A percentile compares a stretch with the other conserved stretches of the same genome.
phyloP scores from a whole-genome alignment of 2,329 filamentous ascomycete species.

The Calonectria honghensis region DNA sequence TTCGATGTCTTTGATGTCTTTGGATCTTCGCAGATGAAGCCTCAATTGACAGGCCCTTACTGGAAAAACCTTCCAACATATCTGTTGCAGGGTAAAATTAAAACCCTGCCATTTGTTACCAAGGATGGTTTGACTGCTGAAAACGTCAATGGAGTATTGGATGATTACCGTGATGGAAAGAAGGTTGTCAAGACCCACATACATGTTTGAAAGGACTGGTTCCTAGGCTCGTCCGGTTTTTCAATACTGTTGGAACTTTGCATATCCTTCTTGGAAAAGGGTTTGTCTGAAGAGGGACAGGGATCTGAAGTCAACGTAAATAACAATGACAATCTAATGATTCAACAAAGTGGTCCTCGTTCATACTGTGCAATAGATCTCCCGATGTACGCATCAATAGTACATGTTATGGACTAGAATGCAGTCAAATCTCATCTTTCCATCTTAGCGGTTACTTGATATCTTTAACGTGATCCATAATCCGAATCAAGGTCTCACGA shows the following conservation, averaged over 20 bases:
- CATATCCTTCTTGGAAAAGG: no score
- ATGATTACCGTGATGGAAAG: constrained; percentile 24
- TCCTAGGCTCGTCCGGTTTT: background rate
- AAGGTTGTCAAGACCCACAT: constrained; percentile 5
- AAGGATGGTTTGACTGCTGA: background rate
- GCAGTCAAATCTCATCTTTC: no score
- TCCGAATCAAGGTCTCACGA: no score
- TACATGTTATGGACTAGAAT: no score
- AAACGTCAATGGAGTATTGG: constrained; percentile 19
- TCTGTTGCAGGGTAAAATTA: background rate
- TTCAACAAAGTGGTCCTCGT: background rate
- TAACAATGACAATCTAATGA: no score
- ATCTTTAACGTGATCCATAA: no score
- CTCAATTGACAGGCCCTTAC: background rate
- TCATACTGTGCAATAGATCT: no score
- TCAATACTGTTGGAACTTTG: background rate
- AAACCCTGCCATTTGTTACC: background rate
- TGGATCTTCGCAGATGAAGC: constrained; percentile 1
- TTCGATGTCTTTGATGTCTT: constrained; percentile 17
- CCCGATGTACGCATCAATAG: no score
- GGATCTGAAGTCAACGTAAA: no score
- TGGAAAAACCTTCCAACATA: constrained; percentile 15
- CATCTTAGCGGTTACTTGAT: no score
- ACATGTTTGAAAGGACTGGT: background rate
- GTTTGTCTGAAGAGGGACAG: no score